Conservation (phyloP, 1,139 yeast species). For the Kazachstania sp. region DNA sequence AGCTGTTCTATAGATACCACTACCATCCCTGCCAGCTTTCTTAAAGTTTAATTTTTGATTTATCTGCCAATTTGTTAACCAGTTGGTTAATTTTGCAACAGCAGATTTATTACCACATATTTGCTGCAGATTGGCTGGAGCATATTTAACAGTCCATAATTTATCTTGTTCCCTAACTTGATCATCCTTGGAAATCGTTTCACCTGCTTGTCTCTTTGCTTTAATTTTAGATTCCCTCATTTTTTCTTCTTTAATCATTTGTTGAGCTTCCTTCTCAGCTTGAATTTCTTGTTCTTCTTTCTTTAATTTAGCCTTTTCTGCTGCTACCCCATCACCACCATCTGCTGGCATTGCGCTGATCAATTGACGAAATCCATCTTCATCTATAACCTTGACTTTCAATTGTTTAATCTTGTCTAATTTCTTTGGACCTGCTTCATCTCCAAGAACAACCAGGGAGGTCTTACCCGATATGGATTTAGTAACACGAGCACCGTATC, state of each 20-base stretch:
- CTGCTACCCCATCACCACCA: conserved; percentile 79
- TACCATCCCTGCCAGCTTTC: conserved; percentile 49
- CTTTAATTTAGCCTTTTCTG: conserved; percentile 62
- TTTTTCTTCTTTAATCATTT: conserved; percentile 35
- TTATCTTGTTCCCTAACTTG: conserved; percentile 38
- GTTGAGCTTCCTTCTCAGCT: conserved; percentile 44
- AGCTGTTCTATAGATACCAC: conserved; percentile 67
- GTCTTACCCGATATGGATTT: conserved; percentile 82
- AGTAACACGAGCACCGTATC: conserved; percentile 91
- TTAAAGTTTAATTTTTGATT: conserved; percentile 50
- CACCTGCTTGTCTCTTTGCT: conserved; percentile 22
- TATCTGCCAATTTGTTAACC: conserved; percentile 75
- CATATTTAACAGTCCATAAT: conserved; percentile 90
- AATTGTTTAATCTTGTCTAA: conserved; percentile 67
- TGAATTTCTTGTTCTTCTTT: conserved; percentile 56
- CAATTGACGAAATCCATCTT: conserved; percentile 74
- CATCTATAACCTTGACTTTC: conserved; percentile 73
- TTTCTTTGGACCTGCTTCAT: conserved; percentile 96
- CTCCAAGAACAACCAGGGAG: conserved; percentile 82
- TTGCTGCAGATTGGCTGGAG: conserved; percentile 67
- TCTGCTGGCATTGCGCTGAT: conserved; percentile 78
- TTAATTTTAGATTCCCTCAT: conserved; percentile 24
- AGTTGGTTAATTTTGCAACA: conserved; percentile 52
- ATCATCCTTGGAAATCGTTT: conserved; percentile 14
- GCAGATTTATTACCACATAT: conserved; percentile 87